Evolutionary conservation across 805 yeast genomes (phyloP), one percentile per base, ranked within the genome.

Genomic region (Ogataea minuta): DNA sequence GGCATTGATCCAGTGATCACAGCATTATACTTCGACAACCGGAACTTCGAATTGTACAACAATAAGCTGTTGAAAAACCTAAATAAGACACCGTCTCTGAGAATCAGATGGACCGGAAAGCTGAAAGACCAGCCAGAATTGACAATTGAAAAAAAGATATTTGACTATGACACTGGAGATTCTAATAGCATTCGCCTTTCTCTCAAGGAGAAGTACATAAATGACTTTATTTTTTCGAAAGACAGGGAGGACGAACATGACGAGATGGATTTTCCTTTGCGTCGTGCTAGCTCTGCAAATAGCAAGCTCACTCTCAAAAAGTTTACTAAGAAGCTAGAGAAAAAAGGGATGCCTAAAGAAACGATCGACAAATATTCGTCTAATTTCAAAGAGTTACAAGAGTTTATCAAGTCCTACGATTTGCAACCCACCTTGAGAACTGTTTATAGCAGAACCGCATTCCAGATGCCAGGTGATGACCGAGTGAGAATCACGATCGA

Each of bases 381-480:
- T 11, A 76, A 80, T 42, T 79, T 86, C 38, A 71, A 73, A 28
- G 76, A 74, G 36, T 65, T 88, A 36, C 81, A 82, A 55, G 60
- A 66, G 10, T 84, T 81, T 55, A 82, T 91, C 46, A 58, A 63
- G 28, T 78, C 78, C 37, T 72, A 80, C 51, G 74, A 78, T 44
- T 71, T 91, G 48, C 85, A 87, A 63, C 99, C 99, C 10, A 77
- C 86, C 26, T 66, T 93, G 59, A 80, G 98, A 67, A 77, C 96
- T 9, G 77, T 82, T 25, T 88, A 86, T 67, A 85, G 88, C 28
- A 76, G 98, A 63, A 86, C 96, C 5, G 98, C 98, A 2, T 91
- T 93, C 71, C 97, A 91, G 70, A 91, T 91, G 53, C 99, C 99
- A 3, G 97, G 97, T 43, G 98, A 93, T 60, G 95, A 90, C 60